phyloP scores from a whole-genome alignment of 495 filamentous ascomycete species.

The Neurospora discreta region DNA sequence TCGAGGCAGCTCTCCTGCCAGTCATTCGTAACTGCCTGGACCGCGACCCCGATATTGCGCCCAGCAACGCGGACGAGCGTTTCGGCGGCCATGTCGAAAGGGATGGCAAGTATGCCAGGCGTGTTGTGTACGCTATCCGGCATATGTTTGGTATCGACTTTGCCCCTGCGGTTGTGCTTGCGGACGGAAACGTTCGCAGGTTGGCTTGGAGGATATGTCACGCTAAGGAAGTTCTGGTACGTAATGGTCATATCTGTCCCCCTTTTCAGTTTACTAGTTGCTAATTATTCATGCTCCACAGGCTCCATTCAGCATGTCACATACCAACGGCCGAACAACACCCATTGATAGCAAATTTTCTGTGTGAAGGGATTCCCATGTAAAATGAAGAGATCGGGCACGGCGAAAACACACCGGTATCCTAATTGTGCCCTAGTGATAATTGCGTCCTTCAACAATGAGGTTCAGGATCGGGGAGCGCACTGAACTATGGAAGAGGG shows the following conservation, averaged over 20 bases:
- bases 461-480: background rate
- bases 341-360: slow-evolving; percentile 34
- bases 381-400: background rate
- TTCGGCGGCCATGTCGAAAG: slow-evolving; percentile 76
- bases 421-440: background rate
- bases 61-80: slow-evolving; percentile 62
- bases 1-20: slow-evolving; percentile 69
- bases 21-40: slow-evolving; percentile 88
- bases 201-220: slow-evolving; percentile 92
- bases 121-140: slow-evolving; percentile 86
- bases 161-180: slow-evolving; percentile 81
- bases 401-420: background rate
- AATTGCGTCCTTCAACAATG: background rate
- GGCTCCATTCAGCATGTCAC: slow-evolving; percentile 58
- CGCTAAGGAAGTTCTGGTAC: slow-evolving; percentile 86
- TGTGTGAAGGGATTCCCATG: background rate
- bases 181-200: slow-evolving; percentile 84
- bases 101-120: slow-evolving; percentile 75
- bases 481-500: background rate
- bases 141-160: slow-evolving; percentile 99
- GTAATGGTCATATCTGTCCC: slow-evolving; percentile 20
- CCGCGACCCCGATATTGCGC: slow-evolving; percentile 82
- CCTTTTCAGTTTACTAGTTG: background rate
- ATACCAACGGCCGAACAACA: slow-evolving; percentile 42
- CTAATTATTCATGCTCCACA: slow-evolving; percentile 17